phyloP scores from a whole-genome alignment of 345 rosid species.

The Aquilaria malaccensis region DNA sequence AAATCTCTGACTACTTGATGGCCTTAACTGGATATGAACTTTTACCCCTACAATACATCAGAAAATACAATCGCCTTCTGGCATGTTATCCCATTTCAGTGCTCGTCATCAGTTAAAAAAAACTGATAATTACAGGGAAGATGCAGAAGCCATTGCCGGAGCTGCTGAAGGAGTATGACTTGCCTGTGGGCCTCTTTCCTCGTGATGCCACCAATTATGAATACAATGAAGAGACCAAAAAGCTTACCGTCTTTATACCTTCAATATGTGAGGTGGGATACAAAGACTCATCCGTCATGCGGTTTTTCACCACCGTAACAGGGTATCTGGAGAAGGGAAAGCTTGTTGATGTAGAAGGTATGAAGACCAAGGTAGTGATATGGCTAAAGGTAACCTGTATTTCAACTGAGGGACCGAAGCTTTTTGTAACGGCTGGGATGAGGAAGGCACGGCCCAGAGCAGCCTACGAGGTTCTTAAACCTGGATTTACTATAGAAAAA shows the following conservation, averaged over 20 bases:
- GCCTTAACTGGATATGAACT: no score
- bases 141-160: conserved; percentile 58
- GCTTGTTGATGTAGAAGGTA: conserved; percentile 46
- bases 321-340: conserved; percentile 57
- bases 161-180: conserved; percentile 49
- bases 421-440: conserved; percentile 46
- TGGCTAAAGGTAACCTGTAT: conserved; percentile 55
- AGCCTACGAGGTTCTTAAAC: conserved; percentile 49
- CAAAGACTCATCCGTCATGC: conserved; percentile 52
- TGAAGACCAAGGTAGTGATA: conserved; percentile 52
- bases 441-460: conserved; percentile 39
- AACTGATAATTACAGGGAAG: conserved; percentile 29
- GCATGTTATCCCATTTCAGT: no score
- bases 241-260: conserved; percentile 49
- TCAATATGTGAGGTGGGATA: conserved; percentile 53
- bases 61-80: no score
- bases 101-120: no score
- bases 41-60: no score
- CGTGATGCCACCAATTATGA: conserved; percentile 62
- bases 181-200: conserved; percentile 57
- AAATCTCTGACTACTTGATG: no score
- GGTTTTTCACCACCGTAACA: conserved; percentile 33
- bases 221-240: conserved; percentile 48
- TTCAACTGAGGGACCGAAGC: conserved; percentile 42
- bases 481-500: conserved; percentile 42